Evolutionary conservation across 108 stramenopile species (phyloP).

Genomic region (Cylindrotheca fusiformis): DNA sequence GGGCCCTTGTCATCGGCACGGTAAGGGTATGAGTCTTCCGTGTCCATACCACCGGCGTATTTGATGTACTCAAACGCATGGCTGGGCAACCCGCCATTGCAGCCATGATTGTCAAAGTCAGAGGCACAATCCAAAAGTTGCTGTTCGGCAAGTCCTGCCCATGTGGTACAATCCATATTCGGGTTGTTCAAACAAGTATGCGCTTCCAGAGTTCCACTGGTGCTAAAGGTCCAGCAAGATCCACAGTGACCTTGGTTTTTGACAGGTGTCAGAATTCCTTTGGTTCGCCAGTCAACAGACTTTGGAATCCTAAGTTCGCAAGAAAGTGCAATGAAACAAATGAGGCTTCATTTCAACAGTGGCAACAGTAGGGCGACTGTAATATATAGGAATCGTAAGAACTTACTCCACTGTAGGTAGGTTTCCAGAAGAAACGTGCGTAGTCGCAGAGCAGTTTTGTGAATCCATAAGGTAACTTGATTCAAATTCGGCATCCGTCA

Average conservation of each 20-base stretch:
- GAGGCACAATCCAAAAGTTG: conserved; percentile 60
- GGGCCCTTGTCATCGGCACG: conserved; percentile 21
- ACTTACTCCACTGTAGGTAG: not conserved
- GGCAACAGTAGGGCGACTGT: too few species aligned
- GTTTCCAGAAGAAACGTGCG: conserved; percentile 20
- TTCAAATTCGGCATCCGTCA: conserved; percentile 41
- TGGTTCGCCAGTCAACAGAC: conserved; percentile 49
- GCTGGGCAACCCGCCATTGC: conserved; percentile 55
- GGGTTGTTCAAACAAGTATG: conserved; percentile 31
- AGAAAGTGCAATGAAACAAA: too few species aligned
- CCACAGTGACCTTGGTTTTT: conserved; percentile 64
- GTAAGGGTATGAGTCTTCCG: conserved; percentile 40
- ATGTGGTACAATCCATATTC: conserved; percentile 41
- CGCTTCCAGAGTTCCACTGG: conserved; percentile 51
- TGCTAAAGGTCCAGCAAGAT: conserved; percentile 61
- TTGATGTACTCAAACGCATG: conserved; percentile 53
- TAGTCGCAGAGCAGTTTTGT: conserved; percentile 47
- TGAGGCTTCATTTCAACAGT: too few species aligned
- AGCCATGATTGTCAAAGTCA: conserved; percentile 52
- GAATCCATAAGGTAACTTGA: conserved; percentile 32
- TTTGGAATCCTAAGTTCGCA: conserved; percentile 1
- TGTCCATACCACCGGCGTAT: conserved; percentile 51
- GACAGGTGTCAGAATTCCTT: conserved; percentile 54
- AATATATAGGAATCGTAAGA: not conserved
- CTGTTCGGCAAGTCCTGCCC: conserved; percentile 52